These are phyloP conservation scores for Aschersonia sp. DNA, from an alignment of 2,329 filamentous ascomycete genomes.

Conservation along the genomic window DNA sequence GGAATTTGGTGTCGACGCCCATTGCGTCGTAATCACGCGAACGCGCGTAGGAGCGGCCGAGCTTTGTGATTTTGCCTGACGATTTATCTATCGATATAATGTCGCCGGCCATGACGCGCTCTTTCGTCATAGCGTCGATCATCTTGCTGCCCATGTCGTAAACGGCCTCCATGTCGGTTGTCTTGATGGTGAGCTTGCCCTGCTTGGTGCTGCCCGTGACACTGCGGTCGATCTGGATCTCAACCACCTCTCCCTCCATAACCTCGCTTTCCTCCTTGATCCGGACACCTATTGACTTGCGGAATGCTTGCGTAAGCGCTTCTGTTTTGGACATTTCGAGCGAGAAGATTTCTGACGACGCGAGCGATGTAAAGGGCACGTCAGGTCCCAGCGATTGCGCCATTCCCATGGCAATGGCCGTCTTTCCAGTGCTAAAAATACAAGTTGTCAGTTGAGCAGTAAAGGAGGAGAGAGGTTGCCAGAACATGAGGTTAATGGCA, in stretches of 20 bases:
- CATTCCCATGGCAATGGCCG: constrained; percentile 98
- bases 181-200: constrained; percentile 98
- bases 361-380: constrained; percentile 91
- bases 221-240: constrained; percentile 95
- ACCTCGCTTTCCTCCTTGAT: constrained; percentile 99
- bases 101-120: constrained; percentile 96
- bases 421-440: constrained; percentile 72
- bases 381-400: constrained; percentile 87
- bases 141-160: constrained; percentile 99
- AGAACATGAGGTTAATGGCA: too few species aligned
- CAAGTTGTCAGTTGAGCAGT: too few species aligned
- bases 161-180: constrained; percentile 98
- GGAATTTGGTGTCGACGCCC: constrained; percentile 95
- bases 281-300: constrained; percentile 92
- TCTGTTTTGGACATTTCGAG: constrained; percentile 99
- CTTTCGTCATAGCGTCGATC: constrained; percentile 99
- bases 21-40: constrained; percentile 98
- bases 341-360: constrained; percentile 94
- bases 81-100: constrained; percentile 99
- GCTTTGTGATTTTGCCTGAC: constrained; percentile 93
- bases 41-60: constrained; percentile 86
- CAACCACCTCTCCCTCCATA: constrained; percentile 96
- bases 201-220: constrained; percentile 96
- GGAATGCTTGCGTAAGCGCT: constrained; percentile 94
- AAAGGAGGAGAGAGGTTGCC: too few species aligned